A percentile compares a stretch with the other conserved stretches of the same genome.
Evolutionary conservation across 2,329 filamentous ascomycete genomes (phyloP).

Genomic region (Microascus cirrosus): DNA sequence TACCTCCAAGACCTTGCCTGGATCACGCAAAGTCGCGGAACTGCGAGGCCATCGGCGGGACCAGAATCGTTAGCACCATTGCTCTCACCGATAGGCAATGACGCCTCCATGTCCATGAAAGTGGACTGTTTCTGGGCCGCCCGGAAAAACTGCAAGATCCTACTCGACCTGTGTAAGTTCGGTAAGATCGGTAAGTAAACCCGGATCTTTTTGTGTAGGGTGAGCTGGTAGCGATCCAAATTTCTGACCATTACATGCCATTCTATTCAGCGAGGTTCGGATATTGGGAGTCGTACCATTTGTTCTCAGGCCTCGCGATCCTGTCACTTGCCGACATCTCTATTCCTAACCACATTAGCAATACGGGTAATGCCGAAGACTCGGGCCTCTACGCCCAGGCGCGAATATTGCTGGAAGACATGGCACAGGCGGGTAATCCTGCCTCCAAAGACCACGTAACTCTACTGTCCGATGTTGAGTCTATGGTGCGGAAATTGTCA

Average conservation of each 20-base stretch:
- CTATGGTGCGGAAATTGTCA: neutral
- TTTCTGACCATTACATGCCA: neutral
- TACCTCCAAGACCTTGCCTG: neutral
- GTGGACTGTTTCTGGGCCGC: neutral
- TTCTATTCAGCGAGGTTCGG: neutral
- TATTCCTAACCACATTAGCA: neutral
- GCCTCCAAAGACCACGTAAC: neutral
- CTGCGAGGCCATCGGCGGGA: neutral
- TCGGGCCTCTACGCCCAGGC: neutral
- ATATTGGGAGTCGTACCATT: neutral
- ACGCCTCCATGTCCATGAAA: neutral
- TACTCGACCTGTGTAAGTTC: neutral
- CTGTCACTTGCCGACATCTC: neutral
- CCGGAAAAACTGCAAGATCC: neutral
- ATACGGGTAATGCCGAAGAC: neutral
- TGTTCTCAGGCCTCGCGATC: neutral
- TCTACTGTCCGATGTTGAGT: neutral
- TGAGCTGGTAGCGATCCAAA: neutral
- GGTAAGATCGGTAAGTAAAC: neutral
- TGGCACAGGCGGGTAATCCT: neutral
- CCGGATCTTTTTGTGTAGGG: neutral
- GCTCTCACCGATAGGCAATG: neutral
- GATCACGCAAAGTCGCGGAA: neutral
- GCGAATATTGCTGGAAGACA: neutral
- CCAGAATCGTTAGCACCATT: neutral